A percentile compares a stretch with the other conserved stretches of the same genome.
Evolutionary conservation across 768 basidiomycete genomes (phyloP).

Genomic region (Macrocybe gigantea): DNA sequence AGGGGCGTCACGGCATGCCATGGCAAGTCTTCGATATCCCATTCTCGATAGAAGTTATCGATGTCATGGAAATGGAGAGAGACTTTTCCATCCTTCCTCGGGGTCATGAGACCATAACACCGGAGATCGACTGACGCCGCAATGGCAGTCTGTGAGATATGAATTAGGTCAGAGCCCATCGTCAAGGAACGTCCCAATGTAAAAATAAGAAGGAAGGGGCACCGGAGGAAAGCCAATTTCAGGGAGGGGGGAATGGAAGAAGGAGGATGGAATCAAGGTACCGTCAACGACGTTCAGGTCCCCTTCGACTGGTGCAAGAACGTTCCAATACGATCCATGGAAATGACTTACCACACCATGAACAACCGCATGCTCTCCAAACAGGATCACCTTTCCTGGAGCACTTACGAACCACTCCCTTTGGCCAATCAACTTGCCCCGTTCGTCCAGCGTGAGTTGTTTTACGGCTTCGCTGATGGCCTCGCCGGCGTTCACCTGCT

Average conservation of each 20-base stretch:
- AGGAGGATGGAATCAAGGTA: neutral
- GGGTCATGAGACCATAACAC: conserved; percentile 82
- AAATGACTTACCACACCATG: conserved; percentile 79
- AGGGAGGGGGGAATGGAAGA: neutral
- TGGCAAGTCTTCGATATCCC: conserved; percentile 72
- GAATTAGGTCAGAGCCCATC: conserved; percentile 7
- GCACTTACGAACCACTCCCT: conserved; percentile 85
- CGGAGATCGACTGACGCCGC: conserved; percentile 94
- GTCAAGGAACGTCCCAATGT: conserved; percentile 1
- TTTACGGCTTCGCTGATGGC: conserved; percentile 58
- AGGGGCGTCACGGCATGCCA: conserved; percentile 68
- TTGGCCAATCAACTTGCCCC: conserved; percentile 21
- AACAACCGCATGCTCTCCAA: conserved; percentile 98
- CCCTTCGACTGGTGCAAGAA: neutral
- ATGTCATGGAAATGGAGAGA: conserved; percentile 79
- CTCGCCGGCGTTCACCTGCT: conserved; percentile 26
- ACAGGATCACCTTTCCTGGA: conserved; percentile 96
- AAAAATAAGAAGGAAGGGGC: conserved; percentile 1
- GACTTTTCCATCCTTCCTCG: conserved; percentile 66
- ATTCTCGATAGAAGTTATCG: conserved; percentile 69
- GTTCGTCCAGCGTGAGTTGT: conserved; percentile 45
- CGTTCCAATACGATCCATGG: neutral
- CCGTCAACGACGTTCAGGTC: conserved; percentile 1
- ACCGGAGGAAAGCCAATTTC: neutral
- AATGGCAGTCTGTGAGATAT: conserved; percentile 67